phyloP scores from a whole-genome alignment of 2,329 filamentous ascomycete species.

The Phialocephala subalpina region DNA sequence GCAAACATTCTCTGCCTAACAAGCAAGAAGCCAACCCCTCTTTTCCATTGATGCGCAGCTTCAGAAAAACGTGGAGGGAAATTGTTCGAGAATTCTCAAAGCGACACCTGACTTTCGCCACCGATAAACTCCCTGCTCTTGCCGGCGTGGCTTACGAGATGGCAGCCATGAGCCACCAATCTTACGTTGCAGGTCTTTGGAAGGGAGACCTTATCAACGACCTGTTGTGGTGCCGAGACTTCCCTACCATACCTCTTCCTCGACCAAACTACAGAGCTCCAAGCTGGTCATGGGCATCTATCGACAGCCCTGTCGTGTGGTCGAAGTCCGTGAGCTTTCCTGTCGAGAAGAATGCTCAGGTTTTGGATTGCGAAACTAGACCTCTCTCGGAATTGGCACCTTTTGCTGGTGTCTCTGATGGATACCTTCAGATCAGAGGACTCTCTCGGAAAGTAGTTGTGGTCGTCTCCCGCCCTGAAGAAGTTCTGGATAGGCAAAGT shows the following conservation, averaged over 20 bases:
- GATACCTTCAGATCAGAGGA: conserved; percentile 11
- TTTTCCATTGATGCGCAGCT: background rate
- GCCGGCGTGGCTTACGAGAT: conserved; percentile 17
- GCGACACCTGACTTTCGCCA: conserved; percentile 12
- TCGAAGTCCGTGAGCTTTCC: conserved; percentile 12
- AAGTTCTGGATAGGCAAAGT: conserved; percentile 3
- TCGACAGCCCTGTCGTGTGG: conserved; percentile 17
- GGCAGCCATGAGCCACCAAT: conserved; percentile 7
- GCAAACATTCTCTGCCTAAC: background rate
- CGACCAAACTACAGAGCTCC: conserved; percentile 16
- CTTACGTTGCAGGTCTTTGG: conserved; percentile 20
- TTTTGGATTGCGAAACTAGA: conserved; percentile 3
- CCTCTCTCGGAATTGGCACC: conserved; percentile 4
- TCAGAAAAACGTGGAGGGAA: conserved; percentile 14
- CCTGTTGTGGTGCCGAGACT: conserved; percentile 20
- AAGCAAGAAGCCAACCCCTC: background rate
- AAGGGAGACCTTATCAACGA: conserved; percentile 16
- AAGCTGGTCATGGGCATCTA: conserved; percentile 20
- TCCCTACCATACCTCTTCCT: conserved; percentile 5
- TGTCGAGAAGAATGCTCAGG: conserved; percentile 7
- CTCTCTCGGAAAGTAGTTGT: conserved; percentile 10
- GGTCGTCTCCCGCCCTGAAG: background rate
- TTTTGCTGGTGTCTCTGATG: conserved; percentile 5
- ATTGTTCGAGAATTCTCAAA: conserved; percentile 21
- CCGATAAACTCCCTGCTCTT: conserved; percentile 20